Evolutionary conservation across 2,329 filamentous ascomycete genomes (phyloP).

Genomic region (Phyllosticta capitalensis): DNA sequence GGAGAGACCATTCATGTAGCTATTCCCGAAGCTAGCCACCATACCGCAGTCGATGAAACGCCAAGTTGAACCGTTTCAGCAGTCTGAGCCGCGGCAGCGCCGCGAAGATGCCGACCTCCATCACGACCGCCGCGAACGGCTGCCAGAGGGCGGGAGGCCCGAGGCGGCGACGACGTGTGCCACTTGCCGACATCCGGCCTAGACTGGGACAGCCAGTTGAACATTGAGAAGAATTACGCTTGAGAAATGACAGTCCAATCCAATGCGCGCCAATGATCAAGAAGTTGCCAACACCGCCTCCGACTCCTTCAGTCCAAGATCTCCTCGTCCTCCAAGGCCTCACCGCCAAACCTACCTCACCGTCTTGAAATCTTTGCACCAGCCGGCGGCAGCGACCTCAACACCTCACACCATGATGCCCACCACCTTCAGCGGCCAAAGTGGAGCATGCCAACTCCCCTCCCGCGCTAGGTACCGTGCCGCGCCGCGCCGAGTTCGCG

Average conservation of each 20-base stretch:
- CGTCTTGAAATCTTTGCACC: background rate
- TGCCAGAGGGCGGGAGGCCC: background rate
- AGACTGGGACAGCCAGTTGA: background rate
- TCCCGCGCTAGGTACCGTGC: background rate
- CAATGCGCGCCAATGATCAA: background rate
- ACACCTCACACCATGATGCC: background rate
- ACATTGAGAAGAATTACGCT: background rate
- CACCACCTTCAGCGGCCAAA: background rate
- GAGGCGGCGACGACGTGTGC: background rate
- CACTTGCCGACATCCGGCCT: background rate
- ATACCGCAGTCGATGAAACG: background rate
- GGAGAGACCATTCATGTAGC: background rate
- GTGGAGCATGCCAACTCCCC: background rate
- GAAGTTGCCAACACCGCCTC: background rate
- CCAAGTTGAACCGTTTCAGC: background rate
- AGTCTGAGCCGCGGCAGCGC: background rate
- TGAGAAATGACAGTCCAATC: background rate
- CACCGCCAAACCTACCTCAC: background rate
- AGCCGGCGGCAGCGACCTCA: background rate
- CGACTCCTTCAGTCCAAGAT: background rate
- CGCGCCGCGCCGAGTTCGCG: background rate
- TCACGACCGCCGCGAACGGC: background rate
- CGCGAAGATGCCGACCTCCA: background rate
- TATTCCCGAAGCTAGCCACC: too few species aligned
- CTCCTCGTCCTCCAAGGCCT: background rate